Evolutionary conservation across 2,329 filamentous ascomycete species (phyloP).

Genomic region (Alternaria sp.): DNA sequence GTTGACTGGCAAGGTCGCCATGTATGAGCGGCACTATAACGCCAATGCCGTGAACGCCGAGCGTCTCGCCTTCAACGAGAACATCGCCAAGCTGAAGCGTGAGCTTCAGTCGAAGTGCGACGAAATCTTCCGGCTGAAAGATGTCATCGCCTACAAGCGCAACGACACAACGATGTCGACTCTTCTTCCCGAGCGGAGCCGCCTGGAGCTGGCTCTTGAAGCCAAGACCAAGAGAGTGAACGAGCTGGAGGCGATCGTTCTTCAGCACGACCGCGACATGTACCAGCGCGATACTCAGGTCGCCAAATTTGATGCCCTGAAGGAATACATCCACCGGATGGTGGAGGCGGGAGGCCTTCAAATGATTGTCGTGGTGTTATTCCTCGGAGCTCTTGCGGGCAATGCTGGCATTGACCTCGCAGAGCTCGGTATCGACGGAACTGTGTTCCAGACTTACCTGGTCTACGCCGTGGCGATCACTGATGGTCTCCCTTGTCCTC

Average conservation of each 20-base stretch:
- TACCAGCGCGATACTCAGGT: background rate
- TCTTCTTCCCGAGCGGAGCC: background rate
- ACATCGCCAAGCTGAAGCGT: background rate
- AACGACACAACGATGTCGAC: background rate
- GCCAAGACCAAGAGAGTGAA: background rate
- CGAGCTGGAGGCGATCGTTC: background rate
- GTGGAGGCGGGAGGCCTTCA: background rate
- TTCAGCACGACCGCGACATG: background rate
- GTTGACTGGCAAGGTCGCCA: background rate
- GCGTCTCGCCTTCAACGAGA: background rate
- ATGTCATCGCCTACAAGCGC: background rate
- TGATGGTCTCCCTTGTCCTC: slow-evolving; percentile 5
- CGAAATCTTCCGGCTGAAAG: background rate
- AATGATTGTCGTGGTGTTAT: slow-evolving; percentile 9
- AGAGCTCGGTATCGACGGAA: slow-evolving; percentile 9
- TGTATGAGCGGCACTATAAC: background rate
- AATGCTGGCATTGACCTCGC: slow-evolving; percentile 7
- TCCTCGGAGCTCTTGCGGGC: slow-evolving; percentile 5
- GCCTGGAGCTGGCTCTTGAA: background rate
- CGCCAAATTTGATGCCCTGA: background rate
- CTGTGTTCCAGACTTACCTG: slow-evolving; percentile 9
- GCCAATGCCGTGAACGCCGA: background rate
- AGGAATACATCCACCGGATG: background rate
- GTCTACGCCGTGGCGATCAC: slow-evolving; percentile 5
- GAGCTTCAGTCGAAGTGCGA: slow-evolving; percentile 1